Conservation (phyloP, 306 rosid species). For the Malus fusca region DNA sequence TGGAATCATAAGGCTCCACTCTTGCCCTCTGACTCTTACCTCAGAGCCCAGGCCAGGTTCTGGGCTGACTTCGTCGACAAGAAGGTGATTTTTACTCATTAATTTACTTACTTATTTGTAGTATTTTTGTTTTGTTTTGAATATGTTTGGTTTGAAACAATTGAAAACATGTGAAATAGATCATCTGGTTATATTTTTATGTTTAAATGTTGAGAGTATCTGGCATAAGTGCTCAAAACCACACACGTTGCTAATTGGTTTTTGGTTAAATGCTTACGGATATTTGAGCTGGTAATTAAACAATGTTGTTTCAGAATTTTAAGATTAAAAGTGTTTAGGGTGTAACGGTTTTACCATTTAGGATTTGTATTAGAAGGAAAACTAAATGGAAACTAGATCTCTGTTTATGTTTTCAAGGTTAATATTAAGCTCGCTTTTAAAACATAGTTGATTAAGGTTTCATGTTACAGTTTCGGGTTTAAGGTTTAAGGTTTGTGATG, state of each 20-base stretch:
- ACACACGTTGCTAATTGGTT: not conserved
- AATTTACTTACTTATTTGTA: not conserved
- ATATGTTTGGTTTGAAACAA: not conserved
- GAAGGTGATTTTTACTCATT: constrained; percentile 15
- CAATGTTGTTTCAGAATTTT: not conserved
- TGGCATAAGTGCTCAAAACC: not conserved
- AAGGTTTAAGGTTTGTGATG: not conserved
- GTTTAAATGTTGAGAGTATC: not conserved
- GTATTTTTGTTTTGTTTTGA: not conserved
- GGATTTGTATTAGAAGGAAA: not conserved
- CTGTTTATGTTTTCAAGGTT: not conserved
- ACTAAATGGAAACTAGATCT: not conserved
- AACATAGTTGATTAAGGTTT: not conserved
- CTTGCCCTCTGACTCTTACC: constrained; percentile 33
- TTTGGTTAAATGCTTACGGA: not conserved
- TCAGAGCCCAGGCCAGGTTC: constrained; percentile 38
- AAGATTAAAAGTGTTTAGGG: not conserved
- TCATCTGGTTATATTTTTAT: not conserved
- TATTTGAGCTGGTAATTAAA: not conserved
- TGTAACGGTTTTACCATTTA: not conserved
- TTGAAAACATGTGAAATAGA: constrained; percentile 9
- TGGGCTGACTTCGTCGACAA: constrained; percentile 39
- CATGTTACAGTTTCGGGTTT: not conserved
- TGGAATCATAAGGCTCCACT: constrained; percentile 26
- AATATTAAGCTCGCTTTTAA: no score